A percentile compares a stretch with the other conserved stretches of the same genome.
These are phyloP conservation scores for Globisporangium solare DNA, from an alignment of 352 stramenopile species.

Conservation along the genomic window DNA sequence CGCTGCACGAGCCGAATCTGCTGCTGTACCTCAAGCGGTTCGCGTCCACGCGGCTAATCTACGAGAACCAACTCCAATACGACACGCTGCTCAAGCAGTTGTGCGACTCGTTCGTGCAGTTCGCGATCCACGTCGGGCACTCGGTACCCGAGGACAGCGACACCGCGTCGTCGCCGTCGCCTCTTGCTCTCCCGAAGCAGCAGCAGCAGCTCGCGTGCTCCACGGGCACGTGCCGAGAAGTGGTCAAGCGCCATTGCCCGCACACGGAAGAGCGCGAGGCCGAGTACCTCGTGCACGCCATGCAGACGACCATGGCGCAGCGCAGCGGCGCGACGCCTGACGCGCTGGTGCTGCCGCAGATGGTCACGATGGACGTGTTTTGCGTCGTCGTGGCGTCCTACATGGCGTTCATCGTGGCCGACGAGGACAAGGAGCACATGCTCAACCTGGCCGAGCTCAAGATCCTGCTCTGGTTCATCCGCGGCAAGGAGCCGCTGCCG, in stretches of 20 bases:
- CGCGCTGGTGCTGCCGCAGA: constrained; percentile 2
- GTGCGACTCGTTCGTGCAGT: constrained; percentile 44
- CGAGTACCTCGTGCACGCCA: constrained; percentile 38
- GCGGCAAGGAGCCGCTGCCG: constrained; percentile 47
- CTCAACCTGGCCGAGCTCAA: constrained; percentile 54
- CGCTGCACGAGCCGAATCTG: constrained; percentile 38
- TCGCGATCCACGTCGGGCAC: constrained; percentile 13
- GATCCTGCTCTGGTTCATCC: constrained; percentile 64
- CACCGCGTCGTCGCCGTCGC: no score
- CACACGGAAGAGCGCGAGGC: constrained; percentile 27
- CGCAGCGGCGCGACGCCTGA: background rate
- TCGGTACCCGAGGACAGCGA: no score
- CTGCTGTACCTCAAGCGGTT: constrained; percentile 59
- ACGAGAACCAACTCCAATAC: constrained; percentile 62
- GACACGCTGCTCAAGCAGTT: constrained; percentile 54
- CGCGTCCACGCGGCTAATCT: constrained; percentile 55
- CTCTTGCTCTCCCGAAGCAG: background rate
- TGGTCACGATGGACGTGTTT: constrained; percentile 55
- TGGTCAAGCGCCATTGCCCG: constrained; percentile 38
- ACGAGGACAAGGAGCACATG: constrained; percentile 52
- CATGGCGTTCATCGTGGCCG: constrained; percentile 55
- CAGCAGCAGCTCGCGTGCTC: constrained; percentile 40
- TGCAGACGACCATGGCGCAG: constrained; percentile 29
- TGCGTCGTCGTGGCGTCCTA: constrained; percentile 57
- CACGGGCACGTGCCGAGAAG: constrained; percentile 26